These are phyloP conservation scores for Penicillium sp. DNA, from an alignment of 2,329 filamentous ascomycete species.

Conservation along the genomic window DNA sequence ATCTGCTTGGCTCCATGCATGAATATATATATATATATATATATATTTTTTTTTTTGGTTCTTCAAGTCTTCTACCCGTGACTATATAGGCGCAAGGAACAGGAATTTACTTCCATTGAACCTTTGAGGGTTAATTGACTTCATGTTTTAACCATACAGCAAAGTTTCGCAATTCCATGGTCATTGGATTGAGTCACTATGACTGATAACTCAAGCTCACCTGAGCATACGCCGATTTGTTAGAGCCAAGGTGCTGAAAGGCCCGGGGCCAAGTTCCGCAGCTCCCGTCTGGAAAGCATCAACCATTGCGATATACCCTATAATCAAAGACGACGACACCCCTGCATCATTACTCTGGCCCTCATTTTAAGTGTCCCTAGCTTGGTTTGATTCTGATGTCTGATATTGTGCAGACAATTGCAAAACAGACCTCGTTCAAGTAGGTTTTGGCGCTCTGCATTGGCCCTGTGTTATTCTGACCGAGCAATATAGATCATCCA, in stretches of 20 bases:
- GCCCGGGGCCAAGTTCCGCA: constrained; percentile 21
- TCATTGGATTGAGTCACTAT: constrained; percentile 19
- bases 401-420: neutral
- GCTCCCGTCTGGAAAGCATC: neutral
- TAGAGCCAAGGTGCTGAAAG: neutral
- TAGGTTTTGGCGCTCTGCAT: neutral
- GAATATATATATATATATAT: no score
- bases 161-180: constrained; percentile 9
- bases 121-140: neutral
- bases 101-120: neutral
- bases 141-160: neutral
- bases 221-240: neutral
- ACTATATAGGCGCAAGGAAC: neutral
- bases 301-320: neutral
- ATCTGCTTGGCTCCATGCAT: neutral
- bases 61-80: neutral
- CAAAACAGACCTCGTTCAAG: neutral
- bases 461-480: neutral
- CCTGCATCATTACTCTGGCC: constrained; percentile 19
- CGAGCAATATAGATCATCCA: neutral
- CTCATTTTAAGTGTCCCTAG: neutral
- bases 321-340: constrained; percentile 21
- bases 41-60: neutral
- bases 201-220: neutral
- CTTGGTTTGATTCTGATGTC: neutral